Evolutionary conservation across 345 rosid genomes (phyloP).

Genomic region (Crucihimalaya himalaica): DNA sequence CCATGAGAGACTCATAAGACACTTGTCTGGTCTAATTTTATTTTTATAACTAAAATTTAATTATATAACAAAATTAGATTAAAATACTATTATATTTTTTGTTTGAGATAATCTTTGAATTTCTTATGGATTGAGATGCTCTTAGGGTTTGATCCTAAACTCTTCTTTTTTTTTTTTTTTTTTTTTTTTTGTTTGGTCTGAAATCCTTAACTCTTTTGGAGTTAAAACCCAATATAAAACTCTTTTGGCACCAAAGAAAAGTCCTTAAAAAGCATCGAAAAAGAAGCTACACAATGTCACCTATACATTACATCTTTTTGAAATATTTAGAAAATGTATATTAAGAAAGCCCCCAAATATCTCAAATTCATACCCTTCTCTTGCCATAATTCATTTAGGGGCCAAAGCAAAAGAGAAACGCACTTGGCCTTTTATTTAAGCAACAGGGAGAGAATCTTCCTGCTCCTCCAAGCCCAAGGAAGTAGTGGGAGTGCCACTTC

Average conservation of each 20-base stretch:
- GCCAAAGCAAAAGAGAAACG: slow-evolving; percentile 29
- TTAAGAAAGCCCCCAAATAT: slow-evolving; percentile 21
- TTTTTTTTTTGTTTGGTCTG: no score
- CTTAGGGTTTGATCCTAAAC: no score
- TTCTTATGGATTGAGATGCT: no score
- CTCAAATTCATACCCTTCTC: slow-evolving; percentile 16
- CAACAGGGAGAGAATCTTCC: slow-evolving; percentile 55
- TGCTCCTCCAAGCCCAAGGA: slow-evolving; percentile 63
- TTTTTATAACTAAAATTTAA: no score
- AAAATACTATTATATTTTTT: no score
- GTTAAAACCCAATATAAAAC: not conserved
- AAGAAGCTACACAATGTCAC: slow-evolving; percentile 38
- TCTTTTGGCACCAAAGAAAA: slow-evolving; percentile 11
- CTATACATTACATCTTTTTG: slow-evolving; percentile 40
- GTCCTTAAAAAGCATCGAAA: slow-evolving; percentile 35
- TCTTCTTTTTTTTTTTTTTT: no score
- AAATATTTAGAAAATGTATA: slow-evolving; percentile 23
- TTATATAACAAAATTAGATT: no score
- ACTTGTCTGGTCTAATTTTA: no score
- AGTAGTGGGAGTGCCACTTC: slow-evolving; percentile 68
- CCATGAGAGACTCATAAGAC: no score
- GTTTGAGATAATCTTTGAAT: no score
- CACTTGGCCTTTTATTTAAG: slow-evolving; percentile 31
- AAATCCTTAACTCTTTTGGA: not conserved
- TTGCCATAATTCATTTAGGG: slow-evolving; percentile 31